These are phyloP conservation scores for Nemania serpens DNA, from an alignment of 2,329 filamentous ascomycete species.

Conservation along the genomic window DNA sequence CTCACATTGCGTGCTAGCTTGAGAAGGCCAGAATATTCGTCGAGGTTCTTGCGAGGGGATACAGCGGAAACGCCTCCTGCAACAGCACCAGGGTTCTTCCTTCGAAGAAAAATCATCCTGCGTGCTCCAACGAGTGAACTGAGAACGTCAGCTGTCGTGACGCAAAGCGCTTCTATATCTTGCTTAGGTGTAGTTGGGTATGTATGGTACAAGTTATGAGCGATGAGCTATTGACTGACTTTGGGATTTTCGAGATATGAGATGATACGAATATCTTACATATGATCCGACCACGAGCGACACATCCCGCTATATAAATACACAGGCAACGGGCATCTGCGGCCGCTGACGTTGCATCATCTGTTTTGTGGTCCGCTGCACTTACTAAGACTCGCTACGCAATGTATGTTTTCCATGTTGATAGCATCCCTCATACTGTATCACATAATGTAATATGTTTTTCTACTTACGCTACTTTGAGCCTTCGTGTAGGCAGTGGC, in stretches of 20 bases:
- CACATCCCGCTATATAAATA: neutral
- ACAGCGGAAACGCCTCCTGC: neutral
- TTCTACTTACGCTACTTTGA: too few relatives aligned
- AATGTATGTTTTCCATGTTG: too few relatives aligned
- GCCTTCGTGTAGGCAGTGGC: too few relatives aligned
- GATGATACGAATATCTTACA: neutral
- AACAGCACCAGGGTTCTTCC: neutral
- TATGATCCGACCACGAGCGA: neutral
- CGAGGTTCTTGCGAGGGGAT: neutral
- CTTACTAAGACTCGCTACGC: too few relatives aligned
- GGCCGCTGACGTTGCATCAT: too few relatives aligned
- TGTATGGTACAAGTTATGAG: conserved; percentile 3
- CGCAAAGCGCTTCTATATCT: neutral
- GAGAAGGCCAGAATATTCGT: neutral
- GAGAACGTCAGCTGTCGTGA: neutral
- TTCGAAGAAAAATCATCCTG: neutral
- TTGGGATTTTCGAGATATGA: neutral
- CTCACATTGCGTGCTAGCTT: conserved; percentile 3
- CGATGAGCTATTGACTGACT: neutral
- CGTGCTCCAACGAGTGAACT: neutral
- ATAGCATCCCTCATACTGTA: too few relatives aligned
- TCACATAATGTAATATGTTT: too few relatives aligned
- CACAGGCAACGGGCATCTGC: neutral
- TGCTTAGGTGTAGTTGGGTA: neutral
- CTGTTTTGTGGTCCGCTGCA: too few relatives aligned